phyloP scores from a whole-genome alignment of 176 grass and related monocot species.

The Raddia guianensis region DNA sequence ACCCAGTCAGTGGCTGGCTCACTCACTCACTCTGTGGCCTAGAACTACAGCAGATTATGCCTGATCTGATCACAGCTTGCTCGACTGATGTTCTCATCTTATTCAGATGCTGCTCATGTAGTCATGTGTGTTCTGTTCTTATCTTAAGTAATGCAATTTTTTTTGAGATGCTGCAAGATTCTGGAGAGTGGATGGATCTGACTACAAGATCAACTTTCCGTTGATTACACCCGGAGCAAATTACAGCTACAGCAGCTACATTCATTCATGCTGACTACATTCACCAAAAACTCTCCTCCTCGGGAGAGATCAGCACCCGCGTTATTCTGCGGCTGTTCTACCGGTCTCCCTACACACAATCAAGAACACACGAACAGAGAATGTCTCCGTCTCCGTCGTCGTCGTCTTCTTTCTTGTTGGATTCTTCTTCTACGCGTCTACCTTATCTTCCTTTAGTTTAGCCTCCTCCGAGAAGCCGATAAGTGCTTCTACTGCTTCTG shows the following conservation, averaged over 20 bases:
- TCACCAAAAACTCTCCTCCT: constrained; percentile 44
- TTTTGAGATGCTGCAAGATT: neutral
- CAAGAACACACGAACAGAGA: neutral
- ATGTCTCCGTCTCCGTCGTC: too few relatives aligned
- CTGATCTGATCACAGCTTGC: neutral
- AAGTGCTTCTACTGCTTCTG: constrained; percentile 43
- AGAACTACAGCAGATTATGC: neutral
- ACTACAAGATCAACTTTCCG: neutral
- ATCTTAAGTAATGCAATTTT: neutral
- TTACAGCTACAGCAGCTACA: neutral
- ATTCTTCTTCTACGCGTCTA: neutral
- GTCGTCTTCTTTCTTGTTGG: neutral
- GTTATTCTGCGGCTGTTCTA: constrained; percentile 21
- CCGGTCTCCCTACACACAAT: neutral
- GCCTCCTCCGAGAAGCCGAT: constrained; percentile 44
- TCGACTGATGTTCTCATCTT: neutral
- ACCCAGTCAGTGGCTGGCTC: neutral
- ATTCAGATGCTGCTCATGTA: neutral
- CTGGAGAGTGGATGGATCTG: neutral
- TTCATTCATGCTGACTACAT: constrained; percentile 2
- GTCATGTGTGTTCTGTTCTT: neutral
- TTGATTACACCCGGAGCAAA: constrained; percentile 6
- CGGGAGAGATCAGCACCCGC: constrained; percentile 19
- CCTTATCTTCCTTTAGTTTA: neutral
- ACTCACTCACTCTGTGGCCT: neutral